phyloP scores from a whole-genome alignment of 352 stramenopile genomes.

The Phytophthora citricola region DNA sequence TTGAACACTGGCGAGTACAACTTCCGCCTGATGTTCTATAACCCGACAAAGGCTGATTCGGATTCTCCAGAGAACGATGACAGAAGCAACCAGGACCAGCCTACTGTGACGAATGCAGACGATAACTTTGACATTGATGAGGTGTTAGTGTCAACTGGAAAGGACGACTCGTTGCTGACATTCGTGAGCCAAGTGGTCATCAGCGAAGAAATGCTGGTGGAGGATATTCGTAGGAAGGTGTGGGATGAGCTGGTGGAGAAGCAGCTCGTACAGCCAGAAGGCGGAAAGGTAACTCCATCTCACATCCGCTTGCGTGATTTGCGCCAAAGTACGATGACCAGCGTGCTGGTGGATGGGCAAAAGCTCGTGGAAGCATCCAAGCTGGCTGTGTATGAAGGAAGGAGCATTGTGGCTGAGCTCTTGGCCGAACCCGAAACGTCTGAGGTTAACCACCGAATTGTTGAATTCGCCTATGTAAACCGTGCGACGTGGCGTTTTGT shows the following conservation, averaged over 20 bases:
- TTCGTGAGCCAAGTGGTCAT: constrained; percentile 73
- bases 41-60: constrained; percentile 16
- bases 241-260: constrained; percentile 58
- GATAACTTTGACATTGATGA: constrained; percentile 71
- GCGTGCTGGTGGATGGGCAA: constrained; percentile 66
- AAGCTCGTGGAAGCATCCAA: constrained; percentile 70
- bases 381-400: constrained; percentile 80
- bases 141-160: constrained; percentile 54
- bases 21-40: constrained; percentile 73
- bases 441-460: constrained; percentile 56
- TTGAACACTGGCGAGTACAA: constrained; percentile 81
- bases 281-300: constrained; percentile 35
- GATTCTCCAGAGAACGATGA: constrained; percentile 11
- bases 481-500: constrained; percentile 70
- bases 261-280: constrained; percentile 34
- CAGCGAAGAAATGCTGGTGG: constrained; percentile 77
- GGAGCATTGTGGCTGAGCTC: constrained; percentile 78
- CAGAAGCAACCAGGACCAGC: constrained; percentile 25
- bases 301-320: constrained; percentile 75
- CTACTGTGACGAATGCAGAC: constrained; percentile 31
- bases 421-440: constrained; percentile 57
- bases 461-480: constrained; percentile 77
- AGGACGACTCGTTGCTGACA: constrained; percentile 62
- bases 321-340: constrained; percentile 70
- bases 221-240: constrained; percentile 67